Base-by-base conservation (phyloP, 495 filamentous ascomycete genomes). In the Neurospora sp. region DNA sequence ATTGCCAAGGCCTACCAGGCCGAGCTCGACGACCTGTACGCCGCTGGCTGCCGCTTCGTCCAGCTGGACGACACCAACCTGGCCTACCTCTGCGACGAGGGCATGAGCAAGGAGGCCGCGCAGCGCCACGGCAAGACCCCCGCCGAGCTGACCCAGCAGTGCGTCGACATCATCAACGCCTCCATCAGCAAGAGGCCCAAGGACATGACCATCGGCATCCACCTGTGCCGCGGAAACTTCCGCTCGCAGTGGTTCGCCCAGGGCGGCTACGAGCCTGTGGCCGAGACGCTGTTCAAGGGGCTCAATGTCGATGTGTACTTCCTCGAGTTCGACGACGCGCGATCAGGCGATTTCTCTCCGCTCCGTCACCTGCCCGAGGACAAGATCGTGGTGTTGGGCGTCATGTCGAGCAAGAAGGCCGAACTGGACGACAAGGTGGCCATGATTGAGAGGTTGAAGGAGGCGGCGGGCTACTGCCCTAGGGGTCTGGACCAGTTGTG, bases 11-110 rank as follows among this genome's bases (percentile, higher is more conserved):
- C 85, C 59, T 91, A 89, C 75, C 87, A 87, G 78, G 83, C 82
- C 38, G 89, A 90, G 80, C 78, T 90, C 42, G 82, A 85, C 70
- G 87, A 87, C 45, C 79, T 91, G 59, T 90, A 91, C 77, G 82
- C 83, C 61, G 88, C 88, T 5, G 89, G 89, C 8, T 82, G 89
- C 76, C 82, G 89, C 61, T 90, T 90, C 71, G 87, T 89, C 40
- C 89, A 91, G 82, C 83, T 90, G 45, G 89, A 91, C 73, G 89
- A 90, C 75, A 90, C 89, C 31, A 88, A 89, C 74, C 83, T 91
- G 44, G 89, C 89, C 4, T 86, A 90, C 78, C 88, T 91, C 75
- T 91, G 89, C 83, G 90, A 90, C 69, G 83, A 86, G 40, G 82
- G 84, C 73, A 90, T 91, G 88, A 81, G 88, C 17, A 79, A 86